phyloP scores from a whole-genome alignment of 1,139 yeast genomes.

The Meyerozyma smithsonii region DNA sequence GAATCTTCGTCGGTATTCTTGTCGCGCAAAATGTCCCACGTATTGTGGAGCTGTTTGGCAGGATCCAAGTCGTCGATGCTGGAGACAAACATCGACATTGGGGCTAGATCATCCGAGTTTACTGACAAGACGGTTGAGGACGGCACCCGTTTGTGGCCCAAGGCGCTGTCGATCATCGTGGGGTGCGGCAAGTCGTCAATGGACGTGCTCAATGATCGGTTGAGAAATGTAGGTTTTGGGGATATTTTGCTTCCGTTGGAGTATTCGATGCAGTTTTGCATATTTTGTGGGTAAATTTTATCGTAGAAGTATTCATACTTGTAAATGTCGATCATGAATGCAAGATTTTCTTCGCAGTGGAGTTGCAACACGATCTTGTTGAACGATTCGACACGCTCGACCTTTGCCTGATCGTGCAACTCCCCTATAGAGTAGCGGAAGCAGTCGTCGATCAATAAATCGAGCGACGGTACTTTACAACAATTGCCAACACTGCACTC shows the following conservation, averaged over 20 bases:
- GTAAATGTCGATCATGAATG: conserved; percentile 41
- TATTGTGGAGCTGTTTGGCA: conserved; percentile 9
- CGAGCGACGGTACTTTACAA: conserved; percentile 12
- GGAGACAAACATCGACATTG: conserved; percentile 25
- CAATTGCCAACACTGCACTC: not conserved
- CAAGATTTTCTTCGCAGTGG: conserved; percentile 45
- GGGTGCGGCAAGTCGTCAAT: conserved; percentile 13
- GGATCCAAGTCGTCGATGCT: conserved; percentile 30
- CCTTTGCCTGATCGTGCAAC: conserved; percentile 9
- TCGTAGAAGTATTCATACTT: conserved; percentile 32
- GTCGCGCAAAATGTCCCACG: conserved; percentile 28
- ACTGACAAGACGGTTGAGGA: conserved; percentile 7
- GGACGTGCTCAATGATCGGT: conserved; percentile 11
- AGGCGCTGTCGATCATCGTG: conserved; percentile 5
- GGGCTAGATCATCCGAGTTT: conserved; percentile 19
- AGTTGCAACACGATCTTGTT: conserved; percentile 13
- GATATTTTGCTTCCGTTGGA: not conserved
- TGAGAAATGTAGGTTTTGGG: conserved; percentile 11
- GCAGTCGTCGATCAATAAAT: conserved; percentile 19
- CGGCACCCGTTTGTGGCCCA: conserved; percentile 4
- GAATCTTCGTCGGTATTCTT: conserved; percentile 16
- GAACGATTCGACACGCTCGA: conserved; percentile 12
- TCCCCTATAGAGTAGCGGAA: conserved; percentile 16
- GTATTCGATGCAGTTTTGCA: not conserved
- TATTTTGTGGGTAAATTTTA: conserved; percentile 13